Conservation (phyloP, 225 moss, liverwort and hornwort species). For the Marchantia paleacea region DNA sequence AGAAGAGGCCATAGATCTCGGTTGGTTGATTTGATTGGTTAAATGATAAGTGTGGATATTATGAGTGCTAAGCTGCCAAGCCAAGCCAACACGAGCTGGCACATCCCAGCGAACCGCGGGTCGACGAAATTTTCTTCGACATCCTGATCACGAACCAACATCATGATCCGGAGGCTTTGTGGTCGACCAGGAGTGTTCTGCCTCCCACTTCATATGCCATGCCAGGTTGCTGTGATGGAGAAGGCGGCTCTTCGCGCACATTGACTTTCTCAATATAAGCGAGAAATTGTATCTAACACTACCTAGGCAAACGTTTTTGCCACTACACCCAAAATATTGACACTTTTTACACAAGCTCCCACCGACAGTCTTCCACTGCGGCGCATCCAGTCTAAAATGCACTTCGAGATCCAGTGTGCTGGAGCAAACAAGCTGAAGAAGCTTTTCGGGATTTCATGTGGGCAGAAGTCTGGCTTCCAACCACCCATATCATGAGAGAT, state of each 20-base stretch:
- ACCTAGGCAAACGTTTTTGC: slow-evolving; percentile 39
- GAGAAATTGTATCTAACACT: slow-evolving; percentile 40
- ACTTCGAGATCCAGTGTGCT: slow-evolving; percentile 24
- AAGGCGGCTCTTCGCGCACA: slow-evolving; percentile 26
- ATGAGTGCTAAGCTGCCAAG: slow-evolving; percentile 24
- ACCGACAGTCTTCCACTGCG: slow-evolving; percentile 28
- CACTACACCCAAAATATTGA: slow-evolving; percentile 38
- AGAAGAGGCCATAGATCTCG: slow-evolving; percentile 21
- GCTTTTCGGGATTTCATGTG: slow-evolving; percentile 30
- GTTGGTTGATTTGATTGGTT: slow-evolving; percentile 37
- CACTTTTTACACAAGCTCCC: slow-evolving; percentile 35
- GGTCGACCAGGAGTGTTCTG: slow-evolving; percentile 29
- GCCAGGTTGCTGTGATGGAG: slow-evolving; percentile 13
- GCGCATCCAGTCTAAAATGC: slow-evolving; percentile 18
- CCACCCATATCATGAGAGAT: slow-evolving; percentile 28
- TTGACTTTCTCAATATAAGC: slow-evolving; percentile 39
- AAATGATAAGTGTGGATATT: slow-evolving; percentile 25
- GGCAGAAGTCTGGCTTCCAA: slow-evolving; percentile 24
- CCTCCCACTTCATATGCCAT: slow-evolving; percentile 24
- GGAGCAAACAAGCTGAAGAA: slow-evolving; percentile 27
- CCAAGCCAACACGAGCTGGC: slow-evolving; percentile 18
- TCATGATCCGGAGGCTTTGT: slow-evolving; percentile 21
- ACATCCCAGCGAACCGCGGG: slow-evolving; percentile 1
- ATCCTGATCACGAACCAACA: slow-evolving; percentile 17
- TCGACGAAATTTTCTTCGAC: slow-evolving; percentile 17